Percentiles rank a stretch among this genome's conserved stretches.
Evolutionary conservation across 345 rosid genomes (phyloP).

Genomic region (Acer negundo): DNA sequence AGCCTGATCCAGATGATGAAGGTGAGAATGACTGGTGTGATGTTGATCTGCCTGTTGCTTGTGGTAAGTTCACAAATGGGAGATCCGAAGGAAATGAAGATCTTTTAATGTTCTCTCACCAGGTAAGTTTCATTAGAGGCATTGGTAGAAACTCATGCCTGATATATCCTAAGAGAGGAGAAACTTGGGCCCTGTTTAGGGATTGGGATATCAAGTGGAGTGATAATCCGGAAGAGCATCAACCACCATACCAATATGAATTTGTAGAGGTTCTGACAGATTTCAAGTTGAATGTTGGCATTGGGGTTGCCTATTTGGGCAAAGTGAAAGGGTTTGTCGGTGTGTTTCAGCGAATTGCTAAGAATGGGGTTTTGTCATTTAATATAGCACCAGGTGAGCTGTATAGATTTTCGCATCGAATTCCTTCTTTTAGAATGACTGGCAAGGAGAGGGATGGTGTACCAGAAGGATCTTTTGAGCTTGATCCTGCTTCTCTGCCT

Average conservation of each 20-base stretch:
- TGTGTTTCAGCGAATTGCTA: constrained; percentile 45
- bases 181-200: constrained; percentile 86
- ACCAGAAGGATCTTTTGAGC: constrained; percentile 74
- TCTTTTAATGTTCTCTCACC: constrained; percentile 70
- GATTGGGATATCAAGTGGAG: constrained; percentile 68
- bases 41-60: constrained; percentile 57
- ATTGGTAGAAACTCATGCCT: constrained; percentile 22
- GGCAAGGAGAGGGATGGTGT: constrained; percentile 76
- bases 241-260: constrained; percentile 55
- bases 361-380: constrained; percentile 35
- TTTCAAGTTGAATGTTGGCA: constrained; percentile 46
- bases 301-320: constrained; percentile 64
- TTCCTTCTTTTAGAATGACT: constrained; percentile 69
- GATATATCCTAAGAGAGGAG: constrained; percentile 76
- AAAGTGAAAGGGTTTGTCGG: constrained; percentile 84
- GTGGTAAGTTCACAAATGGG: constrained; percentile 59
- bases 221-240: constrained; percentile 46
- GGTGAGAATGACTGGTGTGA: constrained; percentile 42
- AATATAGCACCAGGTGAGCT: constrained; percentile 45
- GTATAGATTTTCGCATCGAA: constrained; percentile 72
- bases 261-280: constrained; percentile 69
- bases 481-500: constrained; percentile 78
- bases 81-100: constrained; percentile 37
- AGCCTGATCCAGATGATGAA: constrained; percentile 42
- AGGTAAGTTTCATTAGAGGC: constrained; percentile 23